Conservation (phyloP, 306 rosid species). For the Prunus campanulata region DNA sequence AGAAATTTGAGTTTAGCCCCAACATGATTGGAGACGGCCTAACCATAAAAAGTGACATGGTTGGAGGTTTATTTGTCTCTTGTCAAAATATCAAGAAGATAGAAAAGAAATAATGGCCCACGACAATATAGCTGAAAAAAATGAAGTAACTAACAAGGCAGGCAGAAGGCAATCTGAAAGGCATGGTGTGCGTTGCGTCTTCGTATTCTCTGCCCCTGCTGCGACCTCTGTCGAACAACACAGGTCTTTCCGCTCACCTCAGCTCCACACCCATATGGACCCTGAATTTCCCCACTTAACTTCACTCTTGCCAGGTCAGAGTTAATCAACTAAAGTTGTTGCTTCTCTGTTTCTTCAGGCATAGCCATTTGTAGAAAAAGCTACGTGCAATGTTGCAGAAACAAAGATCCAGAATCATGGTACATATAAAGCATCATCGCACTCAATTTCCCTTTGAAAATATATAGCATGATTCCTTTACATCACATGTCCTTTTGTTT, state of each 20-base stretch:
- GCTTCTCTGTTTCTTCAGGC: constrained; percentile 12
- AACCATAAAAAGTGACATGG: too few species aligned
- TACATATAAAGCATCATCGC: background rate
- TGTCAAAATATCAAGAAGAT: background rate
- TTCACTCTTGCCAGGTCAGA: background rate
- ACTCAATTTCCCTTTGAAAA: too few species aligned
- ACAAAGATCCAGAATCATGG: background rate
- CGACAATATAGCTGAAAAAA: background rate
- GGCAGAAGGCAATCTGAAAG: constrained; percentile 1
- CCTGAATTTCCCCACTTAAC: background rate
- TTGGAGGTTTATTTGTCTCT: too few species aligned
- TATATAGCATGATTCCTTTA: too few species aligned
- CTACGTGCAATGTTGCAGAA: background rate
- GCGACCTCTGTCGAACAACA: background rate
- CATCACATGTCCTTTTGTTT: background rate
- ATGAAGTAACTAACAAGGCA: background rate
- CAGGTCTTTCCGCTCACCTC: constrained; percentile 4
- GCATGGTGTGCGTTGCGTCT: constrained; percentile 21
- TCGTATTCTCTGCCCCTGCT: constrained; percentile 9
- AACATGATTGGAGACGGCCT: too few species aligned
- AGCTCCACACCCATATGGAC: background rate
- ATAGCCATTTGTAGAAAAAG: background rate
- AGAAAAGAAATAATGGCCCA: background rate
- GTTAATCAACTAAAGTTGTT: background rate
- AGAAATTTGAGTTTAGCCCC: too few species aligned